These are phyloP conservation scores for Monosporascus sp. DNA, from an alignment of 2,329 filamentous ascomycete species.

Conservation along the genomic window DNA sequence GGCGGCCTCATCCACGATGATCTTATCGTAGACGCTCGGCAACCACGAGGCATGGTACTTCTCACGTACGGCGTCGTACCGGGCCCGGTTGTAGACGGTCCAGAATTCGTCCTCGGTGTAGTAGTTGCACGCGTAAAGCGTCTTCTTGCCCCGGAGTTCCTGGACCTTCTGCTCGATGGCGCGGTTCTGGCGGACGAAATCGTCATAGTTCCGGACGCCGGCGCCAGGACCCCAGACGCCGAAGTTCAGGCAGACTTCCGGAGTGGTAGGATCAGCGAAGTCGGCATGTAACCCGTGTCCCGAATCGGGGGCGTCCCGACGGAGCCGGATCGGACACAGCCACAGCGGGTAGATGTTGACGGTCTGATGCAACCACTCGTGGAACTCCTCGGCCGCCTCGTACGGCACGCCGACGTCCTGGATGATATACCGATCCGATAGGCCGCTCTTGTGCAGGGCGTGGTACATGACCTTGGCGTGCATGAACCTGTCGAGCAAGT, in stretches of 20 bases:
- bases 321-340: constrained; percentile 47
- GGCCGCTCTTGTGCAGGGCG: constrained; percentile 56
- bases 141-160: constrained; percentile 60
- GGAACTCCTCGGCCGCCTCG: constrained; percentile 36
- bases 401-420: constrained; percentile 57
- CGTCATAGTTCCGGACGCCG: constrained; percentile 32
- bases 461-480: constrained; percentile 61
- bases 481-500: constrained; percentile 55
- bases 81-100: constrained; percentile 53
- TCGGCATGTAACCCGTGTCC: constrained; percentile 42
- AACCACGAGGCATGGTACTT: constrained; percentile 55
- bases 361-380: constrained; percentile 39
- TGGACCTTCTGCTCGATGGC: constrained; percentile 54
- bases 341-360: constrained; percentile 49
- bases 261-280: constrained; percentile 32
- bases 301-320: constrained; percentile 35
- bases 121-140: constrained; percentile 65
- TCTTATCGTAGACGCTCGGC: constrained; percentile 64
- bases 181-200: constrained; percentile 51
- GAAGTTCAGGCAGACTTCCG: constrained; percentile 49
- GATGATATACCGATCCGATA: constrained; percentile 55
- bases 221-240: constrained; percentile 55
- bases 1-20: constrained; percentile 42
- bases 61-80: constrained; percentile 52
- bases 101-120: constrained; percentile 66